Evolutionary conservation across 768 basidiomycete genomes (phyloP).

Genomic region (Tulasnella sp.): DNA sequence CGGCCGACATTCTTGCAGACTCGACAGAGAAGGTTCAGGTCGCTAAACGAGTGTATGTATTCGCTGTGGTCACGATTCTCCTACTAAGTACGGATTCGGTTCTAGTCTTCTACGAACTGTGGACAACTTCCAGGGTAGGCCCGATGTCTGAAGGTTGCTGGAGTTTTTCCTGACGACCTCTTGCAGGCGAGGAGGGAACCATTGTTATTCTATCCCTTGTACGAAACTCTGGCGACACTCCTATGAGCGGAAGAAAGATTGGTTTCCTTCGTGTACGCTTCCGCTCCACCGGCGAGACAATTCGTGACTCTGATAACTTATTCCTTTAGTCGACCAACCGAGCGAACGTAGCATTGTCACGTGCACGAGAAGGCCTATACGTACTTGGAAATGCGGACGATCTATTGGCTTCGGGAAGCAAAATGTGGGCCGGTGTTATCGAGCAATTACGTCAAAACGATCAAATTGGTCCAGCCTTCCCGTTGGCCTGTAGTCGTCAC

Average conservation of each 20-base stretch:
- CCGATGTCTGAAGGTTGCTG: too few species aligned
- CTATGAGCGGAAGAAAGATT: slow-evolving; percentile 45
- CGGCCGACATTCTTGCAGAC: not conserved
- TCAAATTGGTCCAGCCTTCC: slow-evolving; percentile 56
- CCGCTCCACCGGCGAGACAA: too few species aligned
- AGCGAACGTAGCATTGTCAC: slow-evolving; percentile 44
- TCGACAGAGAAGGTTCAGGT: slow-evolving; percentile 53
- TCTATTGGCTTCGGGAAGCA: not conserved
- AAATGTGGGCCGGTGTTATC: slow-evolving; percentile 46
- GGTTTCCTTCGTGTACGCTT: slow-evolving; percentile 54
- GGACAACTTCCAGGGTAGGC: slow-evolving; percentile 64
- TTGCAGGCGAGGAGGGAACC: slow-evolving; percentile 45
- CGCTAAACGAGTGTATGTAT: slow-evolving; percentile 52
- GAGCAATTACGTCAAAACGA: slow-evolving; percentile 55
- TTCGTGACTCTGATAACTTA: too few species aligned
- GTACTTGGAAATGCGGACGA: not conserved
- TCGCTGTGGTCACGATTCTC: not conserved
- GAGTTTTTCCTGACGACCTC: too few species aligned
- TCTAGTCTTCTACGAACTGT: slow-evolving; percentile 61
- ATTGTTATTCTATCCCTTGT: slow-evolving; percentile 77
- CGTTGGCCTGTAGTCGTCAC: slow-evolving; percentile 62
- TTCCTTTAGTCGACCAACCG: slow-evolving; percentile 44
- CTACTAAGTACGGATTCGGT: too few species aligned
- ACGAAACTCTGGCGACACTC: slow-evolving; percentile 58
- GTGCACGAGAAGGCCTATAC: not conserved